phyloP scores from a whole-genome alignment of 805 yeast genomes.

The Lipomyces anomalus region DNA sequence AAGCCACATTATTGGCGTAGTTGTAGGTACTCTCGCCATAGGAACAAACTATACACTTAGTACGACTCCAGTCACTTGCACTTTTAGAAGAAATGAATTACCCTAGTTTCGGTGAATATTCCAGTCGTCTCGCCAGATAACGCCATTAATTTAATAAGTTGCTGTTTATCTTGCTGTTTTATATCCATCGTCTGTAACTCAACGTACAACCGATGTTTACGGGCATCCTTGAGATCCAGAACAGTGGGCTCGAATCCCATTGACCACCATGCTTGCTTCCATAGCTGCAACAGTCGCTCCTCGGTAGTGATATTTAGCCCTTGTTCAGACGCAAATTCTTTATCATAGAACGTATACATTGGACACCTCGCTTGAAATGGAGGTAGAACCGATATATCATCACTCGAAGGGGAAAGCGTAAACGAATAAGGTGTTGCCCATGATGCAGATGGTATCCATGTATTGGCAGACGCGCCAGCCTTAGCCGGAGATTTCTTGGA shows the following conservation, averaged over 20 bases:
- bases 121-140: slow-evolving; percentile 28
- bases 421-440: slow-evolving; percentile 23
- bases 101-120: slow-evolving; percentile 16
- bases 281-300: slow-evolving; percentile 19
- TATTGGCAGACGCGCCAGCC: not conserved
- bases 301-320: slow-evolving; percentile 20
- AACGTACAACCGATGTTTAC: slow-evolving; percentile 17
- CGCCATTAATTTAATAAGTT: slow-evolving; percentile 24
- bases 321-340: slow-evolving; percentile 1
- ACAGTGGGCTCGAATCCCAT: slow-evolving; percentile 30
- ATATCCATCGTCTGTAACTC: slow-evolving; percentile 9
- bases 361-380: slow-evolving; percentile 17
- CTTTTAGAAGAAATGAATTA: not conserved
- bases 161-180: slow-evolving; percentile 5
- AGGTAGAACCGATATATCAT: slow-evolving; percentile 20
- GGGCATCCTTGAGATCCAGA: slow-evolving; percentile 19
- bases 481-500: not conserved
- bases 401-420: slow-evolving; percentile 15
- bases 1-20: slow-evolving; percentile 13
- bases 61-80: not conserved
- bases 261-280: slow-evolving; percentile 30
- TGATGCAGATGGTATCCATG: slow-evolving; percentile 11
- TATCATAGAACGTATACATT: slow-evolving; percentile 19
- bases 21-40: slow-evolving; percentile 13
- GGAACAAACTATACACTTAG: slow-evolving; percentile 22